Evolutionary conservation across 805 yeast species (phyloP), one percentile per base, ranked within the genome.

Genomic region (Scheffersomyces coipomensis): DNA sequence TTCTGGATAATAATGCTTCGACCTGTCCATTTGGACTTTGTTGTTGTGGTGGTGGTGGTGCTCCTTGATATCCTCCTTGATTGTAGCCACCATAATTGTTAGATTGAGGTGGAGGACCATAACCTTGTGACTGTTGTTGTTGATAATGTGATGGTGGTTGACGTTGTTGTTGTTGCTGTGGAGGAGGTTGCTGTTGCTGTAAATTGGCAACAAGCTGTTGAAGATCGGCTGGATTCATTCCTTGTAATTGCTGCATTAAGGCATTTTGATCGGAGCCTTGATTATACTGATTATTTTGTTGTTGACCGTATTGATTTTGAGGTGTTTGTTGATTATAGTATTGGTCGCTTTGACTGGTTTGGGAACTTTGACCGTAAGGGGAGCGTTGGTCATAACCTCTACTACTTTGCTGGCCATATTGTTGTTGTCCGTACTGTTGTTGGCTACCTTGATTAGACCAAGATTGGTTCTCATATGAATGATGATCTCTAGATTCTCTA

Each of bases 161-260:
- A 24, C 17, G 39, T 30, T 43, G 52, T 30, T 45, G 49, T 23
- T 38, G 49, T 32, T 45, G 49, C 17, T 51, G 59, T 33, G 53
- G 62, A 21, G 45, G 56, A 39, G 46, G 58, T 35, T 51, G 59
- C 33, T 53, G 60, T 26, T 48, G 56, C 40, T 60, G 67, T 25
- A 66, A 48, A 12, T 60, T 40, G 12, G 51, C 46, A 10, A 66
- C 49, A 44, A 65, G 55, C 37, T 49, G 62, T 39, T 65, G 71
- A 51, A 58, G 55, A 16, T 69, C 52, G 15, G 53, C 46, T 2
- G 67, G 66, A 37, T 64, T 67, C 44, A 66, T 45, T 23, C 44
- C 51, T 41, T 51, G 60, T 18, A 56, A 42, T 11, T 53, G 50
- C 32, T 44, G 52, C 33, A 38, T 30, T 34, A 44, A 35, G 18